Evolutionary conservation across 495 filamentous ascomycete species (phyloP), one percentile per base, ranked within the genome.

Genomic region (Achaetomiella virescens): DNA sequence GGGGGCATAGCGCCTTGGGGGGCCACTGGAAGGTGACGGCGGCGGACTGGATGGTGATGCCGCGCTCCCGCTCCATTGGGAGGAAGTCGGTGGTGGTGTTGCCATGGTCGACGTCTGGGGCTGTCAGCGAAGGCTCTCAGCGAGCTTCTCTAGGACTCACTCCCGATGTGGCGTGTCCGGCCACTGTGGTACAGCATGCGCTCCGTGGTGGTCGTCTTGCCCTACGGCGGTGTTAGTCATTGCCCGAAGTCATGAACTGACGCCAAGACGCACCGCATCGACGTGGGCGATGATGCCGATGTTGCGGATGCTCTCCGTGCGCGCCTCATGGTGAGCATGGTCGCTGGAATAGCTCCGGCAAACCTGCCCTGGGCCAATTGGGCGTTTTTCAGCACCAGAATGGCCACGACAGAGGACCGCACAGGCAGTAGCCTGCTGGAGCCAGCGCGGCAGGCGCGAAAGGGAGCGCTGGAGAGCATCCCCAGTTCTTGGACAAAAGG

Each of bases 261-360:
- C 9, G 42, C 14, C 11, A 36, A 48, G 7, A 76, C 83, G 50
- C 73, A 90, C 88, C 44, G 95, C 95, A 83, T 97, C 95, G 57
- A 97, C 96, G 71, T 99, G 95, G 36, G 95, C 95, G 69, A 99
- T 96, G 58, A 99, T 99, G 37, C 95, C 95, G 72, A 99, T 97
- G 67, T 99, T 99, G 57, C 93, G 79, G 47, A 91, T 93, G 53
- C 64, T 71, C 18, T 73, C 62, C 14, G 74, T 68, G 33, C 60
- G 68, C 21, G 70, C 56, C 15, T 75, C 71, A 12, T 70, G 66
- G 31, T 67, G 65, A 25, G 55, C 45, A n/a, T 50, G 48, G n/a
- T 60, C 58, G 31, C 51, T 54, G 18, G 57, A 42, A 46, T 60
- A 59, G 36, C 37, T 45, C 41, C 55, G 40, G 40, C 42, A 18